Percentiles rank a stretch among this genome's conserved stretches.
phyloP scores from a whole-genome alignment of 352 stramenopile species.

The Phytophthora melonis region DNA sequence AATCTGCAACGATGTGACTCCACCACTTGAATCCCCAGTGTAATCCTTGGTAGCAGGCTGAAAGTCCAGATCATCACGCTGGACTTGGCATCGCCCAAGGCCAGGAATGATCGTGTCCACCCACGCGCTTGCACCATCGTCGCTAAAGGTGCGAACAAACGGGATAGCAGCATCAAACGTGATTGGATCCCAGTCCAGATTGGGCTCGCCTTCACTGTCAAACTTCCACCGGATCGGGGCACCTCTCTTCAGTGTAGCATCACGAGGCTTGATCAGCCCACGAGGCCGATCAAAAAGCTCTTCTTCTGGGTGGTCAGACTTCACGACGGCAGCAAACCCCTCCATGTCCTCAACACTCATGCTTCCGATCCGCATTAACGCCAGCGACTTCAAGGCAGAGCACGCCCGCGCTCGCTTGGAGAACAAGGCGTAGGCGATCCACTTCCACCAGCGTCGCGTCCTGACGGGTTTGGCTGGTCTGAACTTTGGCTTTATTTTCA shows the following conservation, averaged over 20 bases:
- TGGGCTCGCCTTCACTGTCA: neutral
- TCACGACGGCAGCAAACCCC: neutral
- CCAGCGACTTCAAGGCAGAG: slow-evolving; percentile 1
- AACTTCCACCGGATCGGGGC: slow-evolving; percentile 4
- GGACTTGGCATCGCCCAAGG: slow-evolving; percentile 3
- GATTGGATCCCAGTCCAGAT: neutral
- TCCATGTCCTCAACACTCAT: slow-evolving; percentile 2
- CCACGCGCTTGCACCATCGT: neutral
- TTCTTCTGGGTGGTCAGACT: slow-evolving; percentile 1
- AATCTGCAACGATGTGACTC: neutral
- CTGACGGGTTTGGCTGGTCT: neutral
- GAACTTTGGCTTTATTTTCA: neutral
- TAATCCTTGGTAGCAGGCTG: too few relatives aligned
- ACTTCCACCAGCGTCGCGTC: slow-evolving; percentile 4
- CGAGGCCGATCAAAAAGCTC: neutral
- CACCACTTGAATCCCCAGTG: neutral
- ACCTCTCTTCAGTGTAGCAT: neutral
- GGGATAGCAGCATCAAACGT: neutral
- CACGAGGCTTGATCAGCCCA: neutral
- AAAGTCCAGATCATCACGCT: slow-evolving; percentile 5
- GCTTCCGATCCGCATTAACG: neutral
- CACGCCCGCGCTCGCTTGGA: slow-evolving; percentile 13
- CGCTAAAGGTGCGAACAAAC: neutral
- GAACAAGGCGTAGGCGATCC: slow-evolving; percentile 13
- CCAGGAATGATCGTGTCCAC: slow-evolving; percentile 8